Conservation (phyloP, 495 filamentous ascomycete genomes). For the Xylaria longipes region DNA sequence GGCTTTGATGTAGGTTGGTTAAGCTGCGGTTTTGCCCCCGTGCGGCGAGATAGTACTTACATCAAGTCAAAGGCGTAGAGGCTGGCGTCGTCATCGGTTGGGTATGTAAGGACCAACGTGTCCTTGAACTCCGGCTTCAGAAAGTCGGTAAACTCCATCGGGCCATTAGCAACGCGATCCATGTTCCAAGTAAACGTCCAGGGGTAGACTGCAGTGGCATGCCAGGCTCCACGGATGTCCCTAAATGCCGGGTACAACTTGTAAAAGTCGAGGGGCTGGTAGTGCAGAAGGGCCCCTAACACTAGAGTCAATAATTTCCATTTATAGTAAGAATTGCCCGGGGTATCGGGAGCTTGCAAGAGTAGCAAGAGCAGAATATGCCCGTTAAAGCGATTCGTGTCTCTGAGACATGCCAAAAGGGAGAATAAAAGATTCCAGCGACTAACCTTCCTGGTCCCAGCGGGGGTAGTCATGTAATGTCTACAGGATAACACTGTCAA, state of each 20-base stretch:
- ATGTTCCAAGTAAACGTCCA: conserved; percentile 36
- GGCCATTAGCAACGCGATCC: conserved; percentile 17
- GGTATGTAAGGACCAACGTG: conserved; percentile 46
- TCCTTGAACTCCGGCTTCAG: conserved; percentile 42
- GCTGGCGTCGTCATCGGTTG: conserved; percentile 48
- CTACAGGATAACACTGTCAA: conserved; percentile 42
- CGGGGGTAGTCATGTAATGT: conserved; percentile 47
- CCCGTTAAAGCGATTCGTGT: no score
- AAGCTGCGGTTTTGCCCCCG: neutral
- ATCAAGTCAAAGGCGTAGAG: conserved; percentile 43
- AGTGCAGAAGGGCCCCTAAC: conserved; percentile 41
- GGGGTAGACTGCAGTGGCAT: conserved; percentile 9
- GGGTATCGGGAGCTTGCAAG: no score
- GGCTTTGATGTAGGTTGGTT: conserved; percentile 18
- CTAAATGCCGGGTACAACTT: conserved; percentile 36
- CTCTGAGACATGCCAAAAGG: no score
- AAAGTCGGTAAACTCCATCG: conserved; percentile 38
- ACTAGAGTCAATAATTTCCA: no score
- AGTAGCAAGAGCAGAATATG: no score
- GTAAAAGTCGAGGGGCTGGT: conserved; percentile 40
- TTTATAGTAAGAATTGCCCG: no score
- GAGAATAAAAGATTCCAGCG: no score
- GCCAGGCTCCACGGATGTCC: conserved; percentile 32
- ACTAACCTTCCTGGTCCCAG: conserved; percentile 45
- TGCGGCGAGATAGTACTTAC: conserved; percentile 20